Evolutionary conservation across 108 stramenopile species (phyloP).

Genomic region (Discostella stelligeroides): DNA sequence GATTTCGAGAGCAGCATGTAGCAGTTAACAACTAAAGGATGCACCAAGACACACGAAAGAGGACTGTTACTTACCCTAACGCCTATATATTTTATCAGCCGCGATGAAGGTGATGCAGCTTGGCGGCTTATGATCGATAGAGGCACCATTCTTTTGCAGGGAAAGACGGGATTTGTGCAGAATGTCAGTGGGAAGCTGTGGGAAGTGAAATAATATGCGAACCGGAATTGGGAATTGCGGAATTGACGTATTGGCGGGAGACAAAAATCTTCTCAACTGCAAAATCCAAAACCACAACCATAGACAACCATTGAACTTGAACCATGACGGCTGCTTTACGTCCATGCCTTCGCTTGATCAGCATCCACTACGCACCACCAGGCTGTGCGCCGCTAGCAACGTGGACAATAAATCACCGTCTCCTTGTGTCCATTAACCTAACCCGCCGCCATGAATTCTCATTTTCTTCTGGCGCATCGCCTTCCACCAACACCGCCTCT

Average conservation of each 20-base stretch:
- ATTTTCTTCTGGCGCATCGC: background rate
- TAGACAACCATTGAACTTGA: background rate
- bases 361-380: background rate
- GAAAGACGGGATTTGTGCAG: too few relatives aligned
- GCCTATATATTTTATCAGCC: slow-evolving; percentile 14
- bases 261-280: background rate
- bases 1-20: background rate
- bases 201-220: too few relatives aligned
- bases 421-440: background rate
- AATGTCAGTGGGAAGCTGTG: too few relatives aligned
- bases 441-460: background rate
- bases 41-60: background rate
- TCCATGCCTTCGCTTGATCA: background rate
- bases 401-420: background rate
- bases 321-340: background rate
- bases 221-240: too few relatives aligned
- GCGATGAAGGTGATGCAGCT: slow-evolving; percentile 8
- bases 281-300: background rate
- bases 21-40: too few relatives aligned
- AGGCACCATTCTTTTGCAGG: background rate
- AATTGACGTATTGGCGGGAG: background rate
- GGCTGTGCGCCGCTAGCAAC: background rate
- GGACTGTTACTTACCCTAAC: slow-evolving; percentile 17
- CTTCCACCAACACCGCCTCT: background rate
- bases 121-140: slow-evolving; percentile 13